Conservation (phyloP, 2,329 filamentous ascomycete genomes). For the Talaromyces sp. region DNA sequence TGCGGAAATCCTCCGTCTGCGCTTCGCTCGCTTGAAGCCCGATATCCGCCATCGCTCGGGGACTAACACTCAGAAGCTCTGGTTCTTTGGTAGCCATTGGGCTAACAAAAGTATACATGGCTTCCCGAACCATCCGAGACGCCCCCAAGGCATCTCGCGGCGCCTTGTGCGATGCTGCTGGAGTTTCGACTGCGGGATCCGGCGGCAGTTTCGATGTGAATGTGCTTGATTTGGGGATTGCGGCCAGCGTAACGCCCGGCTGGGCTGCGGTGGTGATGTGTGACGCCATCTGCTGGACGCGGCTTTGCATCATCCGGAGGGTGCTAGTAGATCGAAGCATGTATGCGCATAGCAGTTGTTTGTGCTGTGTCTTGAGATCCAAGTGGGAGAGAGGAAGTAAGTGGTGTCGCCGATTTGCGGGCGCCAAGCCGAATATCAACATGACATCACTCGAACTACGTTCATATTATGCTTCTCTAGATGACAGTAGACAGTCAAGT, state of each 20-base stretch:
- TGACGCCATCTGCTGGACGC: constrained; percentile 41
- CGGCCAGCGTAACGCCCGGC: constrained; percentile 33
- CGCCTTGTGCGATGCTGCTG: constrained; percentile 72
- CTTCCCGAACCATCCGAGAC: constrained; percentile 69
- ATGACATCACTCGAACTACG: not conserved
- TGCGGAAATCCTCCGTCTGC: constrained; percentile 65
- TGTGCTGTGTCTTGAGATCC: not conserved
- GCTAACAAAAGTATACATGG: constrained; percentile 84
- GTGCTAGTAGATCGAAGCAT: constrained; percentile 2
- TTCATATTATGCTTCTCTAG: not conserved
- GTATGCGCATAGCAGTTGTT: not conserved
- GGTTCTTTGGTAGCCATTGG: constrained; percentile 67
- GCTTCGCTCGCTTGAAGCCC: constrained; percentile 65
- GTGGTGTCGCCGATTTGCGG: not conserved
- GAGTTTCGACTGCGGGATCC: constrained; percentile 73
- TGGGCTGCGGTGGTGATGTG: constrained; percentile 28
- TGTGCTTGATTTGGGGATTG: constrained; percentile 58
- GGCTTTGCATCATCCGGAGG: constrained; percentile 17
- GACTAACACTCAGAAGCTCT: constrained; percentile 75
- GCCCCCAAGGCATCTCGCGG: constrained; percentile 71
- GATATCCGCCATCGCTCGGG: constrained; percentile 72
- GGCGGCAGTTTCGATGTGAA: constrained; percentile 65
- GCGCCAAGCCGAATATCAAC: not conserved
- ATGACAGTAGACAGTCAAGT: not conserved
- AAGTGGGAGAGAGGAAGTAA: not conserved